Evolutionary conservation across 805 yeast genomes (phyloP), one percentile per base, ranked within the genome.

Genomic region (Cyberlindnera mississippiensis): DNA sequence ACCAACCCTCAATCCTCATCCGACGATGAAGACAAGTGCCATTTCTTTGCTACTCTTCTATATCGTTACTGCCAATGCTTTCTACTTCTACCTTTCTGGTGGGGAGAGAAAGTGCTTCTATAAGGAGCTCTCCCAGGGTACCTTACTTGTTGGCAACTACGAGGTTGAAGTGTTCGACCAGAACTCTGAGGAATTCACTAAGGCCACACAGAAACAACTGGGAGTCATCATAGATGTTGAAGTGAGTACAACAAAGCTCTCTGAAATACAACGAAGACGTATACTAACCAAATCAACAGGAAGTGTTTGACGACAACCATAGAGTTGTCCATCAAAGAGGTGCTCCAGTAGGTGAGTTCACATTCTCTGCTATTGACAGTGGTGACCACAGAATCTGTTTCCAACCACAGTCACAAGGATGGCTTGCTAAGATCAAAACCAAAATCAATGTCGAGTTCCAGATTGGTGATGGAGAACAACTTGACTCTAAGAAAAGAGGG

Each of bases 341-440:
- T 29, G 60, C 75, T 8, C 76, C 87, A 31, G 63, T 65, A 31
- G 88, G 89, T 24, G 85, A 81, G 48, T 81, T 84, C 57, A 75
- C 87, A 9, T 83, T 82, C 67, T 78, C 85, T 28, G 84, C 91
- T 2, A 63, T 76, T 31, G 90, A 82, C 49, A 68, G 83, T 14
- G 93, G 93, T 53, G 91, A 84, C 57, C 91, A 84, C 66, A 79
- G 78, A 63, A 76, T 84, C 59, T 84, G 93, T 63, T 68, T 84
- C 48, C 69, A 67, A 47, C 69, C 72, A n/a, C 68, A 66, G 44
- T 59, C 67, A 6, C 61, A 58, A 13, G 87, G 85, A 40, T 84
- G 89, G 80, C 71, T 85, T 55, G 70, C 76, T 45, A 75, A 76
- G 55, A 69, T 71, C 51, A 69, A 67, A 44, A 76, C 81, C 43